These are phyloP conservation scores for Panellus pusillus DNA, from an alignment of 768 basidiomycete species.

Conservation along the genomic window DNA sequence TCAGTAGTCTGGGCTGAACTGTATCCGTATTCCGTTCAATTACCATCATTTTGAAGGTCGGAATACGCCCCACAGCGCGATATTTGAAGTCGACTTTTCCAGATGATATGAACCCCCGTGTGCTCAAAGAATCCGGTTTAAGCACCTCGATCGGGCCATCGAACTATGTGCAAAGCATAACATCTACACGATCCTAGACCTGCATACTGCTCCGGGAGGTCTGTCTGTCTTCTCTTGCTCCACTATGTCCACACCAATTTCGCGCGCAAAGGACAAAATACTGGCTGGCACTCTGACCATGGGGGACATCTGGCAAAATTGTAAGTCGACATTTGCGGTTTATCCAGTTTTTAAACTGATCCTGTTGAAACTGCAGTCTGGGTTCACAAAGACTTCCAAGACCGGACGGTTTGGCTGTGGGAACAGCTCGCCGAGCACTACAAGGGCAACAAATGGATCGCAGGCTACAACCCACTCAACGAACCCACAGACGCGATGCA, in stretches of 20 bases:
- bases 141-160: constrained; percentile 82
- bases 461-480: constrained; percentile 82
- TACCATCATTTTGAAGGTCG: constrained; percentile 71
- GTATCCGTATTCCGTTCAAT: constrained; percentile 74
- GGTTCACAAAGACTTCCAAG: constrained; percentile 84
- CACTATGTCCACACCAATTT: neutral
- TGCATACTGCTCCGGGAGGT: constrained; percentile 72
- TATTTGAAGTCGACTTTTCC: neutral
- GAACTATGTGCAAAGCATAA: constrained; percentile 71
- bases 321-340: constrained; percentile 25
- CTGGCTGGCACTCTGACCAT: constrained; percentile 79
- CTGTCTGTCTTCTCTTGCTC: neutral
- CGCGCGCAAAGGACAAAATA: constrained; percentile 50
- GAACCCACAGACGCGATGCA: constrained; percentile 76
- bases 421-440: constrained; percentile 73
- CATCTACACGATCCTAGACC: constrained; percentile 79
- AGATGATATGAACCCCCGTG: constrained; percentile 78
- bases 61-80: neutral
- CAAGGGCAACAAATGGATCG: constrained; percentile 77
- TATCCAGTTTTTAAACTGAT: too few species aligned
- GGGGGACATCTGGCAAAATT: constrained; percentile 68
- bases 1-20: constrained; percentile 77
- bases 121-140: constrained; percentile 72
- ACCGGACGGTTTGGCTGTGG: constrained; percentile 79
- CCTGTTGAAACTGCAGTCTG: too few species aligned